Conservation (phyloP, 169 alveolate species). For the Perkinsus olseni region DNA sequence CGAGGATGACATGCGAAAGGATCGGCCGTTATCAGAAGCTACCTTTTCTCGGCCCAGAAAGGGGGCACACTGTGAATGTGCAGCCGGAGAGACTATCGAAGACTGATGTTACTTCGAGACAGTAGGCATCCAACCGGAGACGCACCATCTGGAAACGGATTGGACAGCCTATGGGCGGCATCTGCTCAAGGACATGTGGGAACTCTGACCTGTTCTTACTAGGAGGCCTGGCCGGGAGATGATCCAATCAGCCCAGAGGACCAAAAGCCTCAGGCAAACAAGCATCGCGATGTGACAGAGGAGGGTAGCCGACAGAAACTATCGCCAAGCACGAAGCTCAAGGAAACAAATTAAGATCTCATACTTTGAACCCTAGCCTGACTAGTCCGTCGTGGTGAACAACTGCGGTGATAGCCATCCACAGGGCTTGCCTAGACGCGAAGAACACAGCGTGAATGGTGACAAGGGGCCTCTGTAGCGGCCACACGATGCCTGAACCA, state of each 20-base stretch:
- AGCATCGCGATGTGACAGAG: not conserved
- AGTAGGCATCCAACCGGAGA: not conserved
- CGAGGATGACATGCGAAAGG: not conserved
- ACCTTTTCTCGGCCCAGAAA: not conserved
- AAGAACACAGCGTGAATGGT: not conserved
- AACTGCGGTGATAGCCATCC: not conserved
- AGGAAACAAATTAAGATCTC: not conserved
- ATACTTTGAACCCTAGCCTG: not conserved
- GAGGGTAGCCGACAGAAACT: not conserved
- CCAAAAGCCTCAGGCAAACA: not conserved
- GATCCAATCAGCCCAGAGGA: not conserved
- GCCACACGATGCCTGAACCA: not conserved
- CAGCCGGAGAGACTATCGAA: not conserved
- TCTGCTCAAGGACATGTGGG: too few species aligned
- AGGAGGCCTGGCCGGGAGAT: not conserved
- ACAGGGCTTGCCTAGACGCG: not conserved
- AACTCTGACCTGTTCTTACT: too few species aligned
- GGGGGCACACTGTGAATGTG: not conserved
- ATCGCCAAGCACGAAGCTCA: too few species aligned
- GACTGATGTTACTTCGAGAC: not conserved
- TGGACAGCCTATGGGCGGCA: too few species aligned
- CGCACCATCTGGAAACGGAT: not conserved
- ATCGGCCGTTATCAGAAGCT: not conserved
- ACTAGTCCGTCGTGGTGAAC: not conserved
- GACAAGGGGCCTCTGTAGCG: not conserved